Base-by-base conservation (phyloP, 192 early-diverging fungal species). In the Backusella tuberculispora region DNA sequence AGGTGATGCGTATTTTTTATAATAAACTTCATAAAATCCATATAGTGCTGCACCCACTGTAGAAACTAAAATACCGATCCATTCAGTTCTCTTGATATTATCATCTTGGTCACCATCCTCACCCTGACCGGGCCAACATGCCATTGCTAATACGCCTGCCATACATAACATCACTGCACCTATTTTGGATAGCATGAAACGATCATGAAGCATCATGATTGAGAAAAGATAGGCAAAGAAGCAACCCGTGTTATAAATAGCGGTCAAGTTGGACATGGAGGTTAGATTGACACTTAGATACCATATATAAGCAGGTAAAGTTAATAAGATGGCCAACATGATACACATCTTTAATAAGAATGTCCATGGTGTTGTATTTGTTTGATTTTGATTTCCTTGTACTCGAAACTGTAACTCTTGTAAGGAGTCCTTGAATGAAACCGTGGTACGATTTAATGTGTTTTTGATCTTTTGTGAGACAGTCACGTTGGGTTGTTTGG, bases 191-290 rank as follows among this genome's bases (percentile, higher is more conserved):
- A 74, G 29, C 13, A 83, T 77, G 41, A 96, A 79, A 24, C 81
- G 83, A 69, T 96, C 94, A 46, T 86, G 83, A 7, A 94, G 80
- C 65, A 96, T 73, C 48, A 88, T 50, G 13, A 94, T 79, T 10
- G 94, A 94, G 71, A 96, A 93, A 17, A 92, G 41, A 71, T 96
- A 96, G 14, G 92, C 92, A 80, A 91, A 96, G 74, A 96, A 94
- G 73, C 92, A 94, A 21, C 88, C 85, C 24, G 87, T 93, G 80
- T 96, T 94, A 87, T 92, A 93, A 45, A 93, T 92, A 9, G 92
- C 94, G 0, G 92, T 94, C 46, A 94, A 79, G 69, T 90, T 93
- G 21, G 92, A 88, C 89, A 93, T 94, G 41, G 90, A 86, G 6
- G 88, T 91, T 46, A 92, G 80, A 8, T 86, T 86, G 38, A 94